Base-by-base conservation (phyloP, 805 yeast genomes). In the Metschnikowia lunata region DNA sequence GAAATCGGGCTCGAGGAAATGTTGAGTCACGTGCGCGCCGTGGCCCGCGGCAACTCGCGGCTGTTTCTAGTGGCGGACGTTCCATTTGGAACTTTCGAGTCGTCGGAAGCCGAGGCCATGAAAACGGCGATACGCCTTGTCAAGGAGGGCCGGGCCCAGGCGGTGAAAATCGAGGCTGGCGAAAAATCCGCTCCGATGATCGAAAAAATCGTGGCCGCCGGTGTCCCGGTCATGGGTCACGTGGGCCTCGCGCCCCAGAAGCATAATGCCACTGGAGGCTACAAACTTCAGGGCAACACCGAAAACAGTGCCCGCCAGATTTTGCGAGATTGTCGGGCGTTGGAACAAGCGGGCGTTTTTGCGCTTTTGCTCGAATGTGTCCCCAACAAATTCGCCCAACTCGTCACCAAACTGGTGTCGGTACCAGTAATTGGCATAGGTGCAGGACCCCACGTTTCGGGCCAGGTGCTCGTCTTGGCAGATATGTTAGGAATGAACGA, bases 341-440 rank as follows among this genome's bases (percentile, higher is more conserved):
- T 91, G 15, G 86, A 88, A 56, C 67, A 75, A 12, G 81, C 89
- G 0, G 99, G 98, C 0, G 85, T 83, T 14, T 85, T 85, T 53
- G 61, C 84, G 39, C 57, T 89, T 2, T 80, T 91, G 1, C 60
- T 91, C 2, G 99, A 91, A 56, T 95, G 97, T 40, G 77, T 91
- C 4, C 99, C 99, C 1, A 78, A 78, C 44, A 75, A 74, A 45
- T 65, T 93, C 10, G 91, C 91, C 0, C 61, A 70, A 36, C 67
- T 70, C 44, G 79, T 93, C 27, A 85, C 97, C 0, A 60, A 71
- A 2, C 66, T 69, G 11, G 60, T 89, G 29, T 40, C 60, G 1
- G 71, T 91, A 1, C 97, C 98, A 0, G 86, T 95, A 1, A 89
- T 91, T 52, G 99, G 99, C 4, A 91, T 91, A 39, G 99, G 99